phyloP scores from a whole-genome alignment of 2,329 filamentous ascomycete genomes.

The Onygenales sp. region DNA sequence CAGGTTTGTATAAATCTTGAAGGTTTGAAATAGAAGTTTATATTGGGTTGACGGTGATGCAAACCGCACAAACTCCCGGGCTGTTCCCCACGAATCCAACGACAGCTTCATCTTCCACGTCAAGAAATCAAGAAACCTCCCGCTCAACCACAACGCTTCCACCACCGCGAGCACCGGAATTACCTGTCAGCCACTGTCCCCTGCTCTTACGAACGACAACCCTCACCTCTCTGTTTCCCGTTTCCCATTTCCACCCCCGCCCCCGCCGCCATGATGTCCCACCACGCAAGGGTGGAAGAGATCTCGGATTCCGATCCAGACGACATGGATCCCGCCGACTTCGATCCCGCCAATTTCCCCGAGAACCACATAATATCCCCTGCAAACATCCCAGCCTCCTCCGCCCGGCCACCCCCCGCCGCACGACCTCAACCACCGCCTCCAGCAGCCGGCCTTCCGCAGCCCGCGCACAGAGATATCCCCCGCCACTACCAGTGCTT shows the following conservation, averaged over 20 bases:
- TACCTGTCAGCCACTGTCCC: neutral
- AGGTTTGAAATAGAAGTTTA: neutral
- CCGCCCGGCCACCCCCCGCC: slow-evolving; percentile 19
- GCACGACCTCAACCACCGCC: slow-evolving; percentile 11
- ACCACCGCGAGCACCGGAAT: neutral
- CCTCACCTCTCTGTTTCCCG: neutral
- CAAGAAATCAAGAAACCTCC: neutral
- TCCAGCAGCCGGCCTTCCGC: slow-evolving; percentile 17
- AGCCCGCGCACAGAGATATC: slow-evolving; percentile 40
- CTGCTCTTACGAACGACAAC: neutral
- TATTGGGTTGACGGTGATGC: neutral
- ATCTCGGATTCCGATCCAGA: slow-evolving; percentile 85
- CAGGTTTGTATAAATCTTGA: too few relatives aligned
- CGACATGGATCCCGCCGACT: slow-evolving; percentile 68
- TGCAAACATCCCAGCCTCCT: slow-evolving; percentile 21
- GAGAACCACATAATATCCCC: slow-evolving; percentile 30
- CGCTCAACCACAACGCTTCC: slow-evolving; percentile 8
- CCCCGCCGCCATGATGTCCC: slow-evolving; percentile 52
- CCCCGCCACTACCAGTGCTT: slow-evolving; percentile 76
- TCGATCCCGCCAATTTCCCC: slow-evolving; percentile 37
- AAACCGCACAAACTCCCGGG: neutral
- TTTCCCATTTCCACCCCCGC: too few relatives aligned
- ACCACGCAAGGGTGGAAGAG: slow-evolving; percentile 78
- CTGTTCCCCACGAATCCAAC: neutral
- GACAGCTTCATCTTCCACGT: neutral